phyloP scores from a whole-genome alignment of 192 early-diverging fungal species.

The Allomyces macrogynus region DNA sequence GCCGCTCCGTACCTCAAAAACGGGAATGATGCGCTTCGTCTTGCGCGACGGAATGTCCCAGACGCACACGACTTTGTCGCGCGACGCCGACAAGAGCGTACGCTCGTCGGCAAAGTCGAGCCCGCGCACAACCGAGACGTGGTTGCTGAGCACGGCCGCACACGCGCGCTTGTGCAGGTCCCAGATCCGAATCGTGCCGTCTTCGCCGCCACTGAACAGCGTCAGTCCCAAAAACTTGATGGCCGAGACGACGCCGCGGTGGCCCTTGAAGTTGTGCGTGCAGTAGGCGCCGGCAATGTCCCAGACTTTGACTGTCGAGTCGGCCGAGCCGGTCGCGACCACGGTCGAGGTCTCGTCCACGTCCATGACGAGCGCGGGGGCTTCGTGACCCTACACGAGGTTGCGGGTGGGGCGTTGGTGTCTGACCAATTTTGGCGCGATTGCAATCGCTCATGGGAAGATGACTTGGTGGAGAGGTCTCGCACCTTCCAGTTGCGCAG shows the following conservation, averaged over 20 bases:
- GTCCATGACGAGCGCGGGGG: slow-evolving; percentile 80
- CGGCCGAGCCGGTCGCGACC: slow-evolving; percentile 90
- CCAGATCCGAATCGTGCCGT: slow-evolving; percentile 80
- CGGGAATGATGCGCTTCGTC: slow-evolving; percentile 59
- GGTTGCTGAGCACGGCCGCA: slow-evolving; percentile 51
- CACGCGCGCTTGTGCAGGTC: slow-evolving; percentile 58
- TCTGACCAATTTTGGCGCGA: background rate
- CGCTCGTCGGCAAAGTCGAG: slow-evolving; percentile 56
- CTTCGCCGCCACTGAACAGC: slow-evolving; percentile 74
- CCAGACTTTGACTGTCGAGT: slow-evolving; percentile 88
- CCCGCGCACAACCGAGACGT: slow-evolving; percentile 79
- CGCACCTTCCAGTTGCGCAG: slow-evolving; percentile 47
- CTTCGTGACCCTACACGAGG: slow-evolving; percentile 57
- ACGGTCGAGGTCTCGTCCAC: slow-evolving; percentile 74
- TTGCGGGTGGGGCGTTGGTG: background rate
- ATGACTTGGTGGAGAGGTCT: background rate
- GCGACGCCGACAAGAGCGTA: slow-evolving; percentile 56
- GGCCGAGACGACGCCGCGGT: slow-evolving; percentile 63
- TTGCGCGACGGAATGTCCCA: slow-evolving; percentile 54
- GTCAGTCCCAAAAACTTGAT: slow-evolving; percentile 55
- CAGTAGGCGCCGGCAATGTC: slow-evolving; percentile 79
- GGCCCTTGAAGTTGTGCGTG: slow-evolving; percentile 90
- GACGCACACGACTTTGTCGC: slow-evolving; percentile 78
- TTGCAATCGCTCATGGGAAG: no score
- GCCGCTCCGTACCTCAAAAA: slow-evolving; percentile 32